These are phyloP conservation scores for Alopecurus myosuroides DNA, from an alignment of 176 grass and related monocot species.

Conservation along the genomic window DNA sequence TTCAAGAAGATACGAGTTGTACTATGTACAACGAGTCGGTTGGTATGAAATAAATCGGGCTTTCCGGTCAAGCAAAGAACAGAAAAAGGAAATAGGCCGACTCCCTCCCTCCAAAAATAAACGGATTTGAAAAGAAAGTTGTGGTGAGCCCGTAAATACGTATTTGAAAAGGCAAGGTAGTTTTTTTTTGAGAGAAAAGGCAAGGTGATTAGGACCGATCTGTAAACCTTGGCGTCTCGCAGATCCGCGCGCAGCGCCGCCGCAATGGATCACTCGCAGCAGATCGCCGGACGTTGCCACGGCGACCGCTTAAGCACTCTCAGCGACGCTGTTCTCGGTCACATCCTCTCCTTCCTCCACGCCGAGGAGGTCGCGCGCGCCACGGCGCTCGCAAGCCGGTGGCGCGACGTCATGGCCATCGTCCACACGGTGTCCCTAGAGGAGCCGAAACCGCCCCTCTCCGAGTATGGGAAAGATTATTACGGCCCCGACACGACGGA, in stretches of 20 bases:
- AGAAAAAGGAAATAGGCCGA: too few relatives aligned
- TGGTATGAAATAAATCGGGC: too few relatives aligned
- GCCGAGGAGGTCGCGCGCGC: neutral
- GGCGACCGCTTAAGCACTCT: slow-evolving; percentile 4
- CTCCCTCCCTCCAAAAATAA: too few relatives aligned
- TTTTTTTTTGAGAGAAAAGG: too few relatives aligned
- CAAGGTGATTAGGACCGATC: too few relatives aligned
- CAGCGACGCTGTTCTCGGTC: neutral
- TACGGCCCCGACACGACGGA: neutral
- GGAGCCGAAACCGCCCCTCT: neutral
- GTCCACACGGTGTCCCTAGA: slow-evolving; percentile 9
- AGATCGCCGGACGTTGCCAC: neutral
- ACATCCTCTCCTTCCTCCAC: slow-evolving; percentile 22
- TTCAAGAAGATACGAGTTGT: too few relatives aligned
- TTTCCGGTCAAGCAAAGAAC: too few relatives aligned
- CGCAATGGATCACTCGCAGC: neutral
- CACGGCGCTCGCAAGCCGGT: neutral
- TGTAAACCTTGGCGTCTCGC: neutral
- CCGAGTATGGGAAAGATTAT: neutral
- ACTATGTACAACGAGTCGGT: too few relatives aligned
- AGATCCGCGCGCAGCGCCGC: neutral
- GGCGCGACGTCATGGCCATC: neutral
- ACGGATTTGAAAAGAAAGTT: too few relatives aligned
- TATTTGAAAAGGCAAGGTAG: too few relatives aligned
- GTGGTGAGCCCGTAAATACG: too few relatives aligned